Conservation (phyloP, 331 rosid genomes). For the Pyracantha coccinea region DNA sequence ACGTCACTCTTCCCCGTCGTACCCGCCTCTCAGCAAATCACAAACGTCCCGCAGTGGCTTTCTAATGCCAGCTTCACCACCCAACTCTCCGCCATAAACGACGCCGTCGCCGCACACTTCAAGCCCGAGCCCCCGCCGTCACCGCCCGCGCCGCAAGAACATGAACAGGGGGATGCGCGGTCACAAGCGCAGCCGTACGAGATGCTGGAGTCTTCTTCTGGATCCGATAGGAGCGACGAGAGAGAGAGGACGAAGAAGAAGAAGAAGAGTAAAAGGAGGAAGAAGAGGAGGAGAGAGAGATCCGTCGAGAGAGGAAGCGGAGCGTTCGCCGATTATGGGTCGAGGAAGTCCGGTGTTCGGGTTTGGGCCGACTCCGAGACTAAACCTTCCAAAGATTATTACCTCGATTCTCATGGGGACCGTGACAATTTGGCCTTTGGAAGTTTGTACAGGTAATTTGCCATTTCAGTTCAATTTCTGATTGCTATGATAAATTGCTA, state of each 20-base stretch:
- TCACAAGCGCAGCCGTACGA: conserved; percentile 30
- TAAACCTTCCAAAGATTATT: conserved; percentile 57
- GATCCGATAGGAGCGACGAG: conserved; percentile 30
- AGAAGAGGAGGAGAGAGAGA: conserved; percentile 42
- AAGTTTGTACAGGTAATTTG: conserved; percentile 58
- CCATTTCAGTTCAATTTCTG: neutral
- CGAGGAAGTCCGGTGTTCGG: conserved; percentile 65
- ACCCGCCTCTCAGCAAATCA: conserved; percentile 12
- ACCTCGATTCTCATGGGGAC: conserved; percentile 76
- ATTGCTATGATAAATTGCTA: neutral
- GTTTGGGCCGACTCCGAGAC: conserved; percentile 62
- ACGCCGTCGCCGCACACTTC: conserved; percentile 39
- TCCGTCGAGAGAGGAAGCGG: conserved; percentile 31
- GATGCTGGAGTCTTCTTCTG: conserved; percentile 75
- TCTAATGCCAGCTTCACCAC: conserved; percentile 78
- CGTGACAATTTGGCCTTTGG: conserved; percentile 86
- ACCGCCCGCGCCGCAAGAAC: conserved; percentile 8
- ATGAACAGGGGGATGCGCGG: conserved; percentile 18
- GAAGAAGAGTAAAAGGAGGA: conserved; percentile 24
- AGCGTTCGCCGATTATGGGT: conserved; percentile 31
- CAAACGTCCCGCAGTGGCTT: conserved; percentile 68
- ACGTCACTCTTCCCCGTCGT: conserved; percentile 54
- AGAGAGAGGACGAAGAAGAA: conserved; percentile 16
- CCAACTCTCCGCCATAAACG: conserved; percentile 48
- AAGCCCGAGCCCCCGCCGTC: neutral